Base-by-base conservation (phyloP, 805 yeast species). In the Kregervanrija delftensis region DNA sequence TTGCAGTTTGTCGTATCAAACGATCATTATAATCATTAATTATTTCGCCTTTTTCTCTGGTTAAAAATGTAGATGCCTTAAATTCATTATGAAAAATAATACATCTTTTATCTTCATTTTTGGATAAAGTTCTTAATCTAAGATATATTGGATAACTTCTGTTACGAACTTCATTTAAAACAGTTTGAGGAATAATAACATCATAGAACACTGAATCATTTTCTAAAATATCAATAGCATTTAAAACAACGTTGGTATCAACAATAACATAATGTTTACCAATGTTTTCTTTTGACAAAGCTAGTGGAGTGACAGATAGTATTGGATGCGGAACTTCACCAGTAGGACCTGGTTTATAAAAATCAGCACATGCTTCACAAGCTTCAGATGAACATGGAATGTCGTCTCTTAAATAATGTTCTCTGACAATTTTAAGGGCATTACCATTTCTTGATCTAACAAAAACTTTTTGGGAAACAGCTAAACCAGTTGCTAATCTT, bases 51-150 rank as follows among this genome's bases (percentile, higher is more conserved):
- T 69, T 69, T 31, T 66, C 61, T 56, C 97, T 77, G 30, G 69
- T 70, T 4, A 81, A 71, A 60, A 71, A 85, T 0, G 97, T 87
- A 9, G 73, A 77, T 50, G 78, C 76, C 53, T 77, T 77, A 64
- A 89, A 93, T 64, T 91, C 98, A 65, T 93, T 93, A 66, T 93
- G 97, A 65, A 86, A 93, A 2, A 93, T 93, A 33, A 86, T 77
- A 57, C 89, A 87, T 48, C 97, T 72, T 64, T 93, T 93, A 34
- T 77, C 85, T 43, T 81, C 87, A 38, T 77, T 72, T 54, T 86
- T 83, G 30, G 86, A 80, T 14, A 93, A 67, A 2, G 85, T 76
- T 56, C 97, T 74, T 40, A 91, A 65, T 59, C 99, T 74, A 56
- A 86, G 80, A 61, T 90, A 93, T 14, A 91, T 81, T 4, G 99